Base-by-base conservation (phyloP, 331 rosid genomes). In the Pyrus hybrid region DNA sequence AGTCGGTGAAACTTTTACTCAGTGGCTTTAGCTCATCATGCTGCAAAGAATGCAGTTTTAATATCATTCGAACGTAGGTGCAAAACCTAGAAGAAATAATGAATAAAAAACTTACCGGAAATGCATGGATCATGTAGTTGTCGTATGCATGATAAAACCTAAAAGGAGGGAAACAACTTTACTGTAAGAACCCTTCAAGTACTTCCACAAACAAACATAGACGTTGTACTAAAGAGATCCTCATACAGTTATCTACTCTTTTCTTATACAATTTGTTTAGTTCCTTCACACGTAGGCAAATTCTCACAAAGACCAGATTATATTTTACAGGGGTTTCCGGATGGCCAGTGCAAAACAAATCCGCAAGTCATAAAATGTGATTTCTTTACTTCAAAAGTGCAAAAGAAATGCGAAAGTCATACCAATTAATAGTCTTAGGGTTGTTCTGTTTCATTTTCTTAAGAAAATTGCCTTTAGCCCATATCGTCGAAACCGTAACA, bases 121-220 rank as follows among this genome's bases (percentile, higher is more conserved):
- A 94, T 64, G 97, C 95, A 80, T 94, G 76, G 72, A 70, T 81
- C 97, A 94, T 91, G 79, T 94, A 92, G 87, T 92, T 94, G 86
- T 92, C 96, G 79, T 94, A 94, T 0, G 97, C 98, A 80, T 93
- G 98, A 79, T 90, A 90, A 85, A 93, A 93, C 98, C 97, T 93
- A 82, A 74, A 79, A 76, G 43, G 76, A 25, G 37, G 68, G 66
- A 23, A 35, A 67, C 64, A 73, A 3, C 77, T 60, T 54, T n/a
- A 14, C 61, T 4, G 43, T 67, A 16, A 25, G 67, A 67, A 53
- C 26, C 23, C 22, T 12, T 22, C 29, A 71, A 12, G 62, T 41
- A 78, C 22, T 54, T 75, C 66, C 54, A 30, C 54, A 23, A 41
- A 13, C 17, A 57, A 43, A 77, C 51, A 67, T 26, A 25, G 43